phyloP scores from a whole-genome alignment of 164 flowering plant genomes.

The Akebia trifoliata region DNA sequence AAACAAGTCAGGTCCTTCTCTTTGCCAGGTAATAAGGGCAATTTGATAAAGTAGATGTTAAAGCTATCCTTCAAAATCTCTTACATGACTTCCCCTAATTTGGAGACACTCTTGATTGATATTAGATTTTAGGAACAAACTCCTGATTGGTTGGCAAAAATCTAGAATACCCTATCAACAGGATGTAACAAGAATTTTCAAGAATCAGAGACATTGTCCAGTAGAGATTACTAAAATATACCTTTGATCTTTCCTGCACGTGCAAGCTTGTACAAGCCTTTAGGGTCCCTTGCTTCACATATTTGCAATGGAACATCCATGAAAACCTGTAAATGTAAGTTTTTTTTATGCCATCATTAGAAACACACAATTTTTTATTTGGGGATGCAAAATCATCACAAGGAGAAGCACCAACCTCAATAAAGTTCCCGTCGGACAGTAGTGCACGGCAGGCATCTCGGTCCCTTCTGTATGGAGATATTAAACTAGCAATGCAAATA shows the following conservation, averaged over 20 bases:
- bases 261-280: conserved; percentile 92
- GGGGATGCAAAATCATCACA: not conserved
- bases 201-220: not conserved
- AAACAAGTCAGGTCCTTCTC: too few relatives aligned
- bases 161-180: not conserved
- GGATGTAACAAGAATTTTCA: not conserved
- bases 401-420: conserved; percentile 58
- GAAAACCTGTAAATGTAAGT: conserved; percentile 49
- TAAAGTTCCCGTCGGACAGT: conserved; percentile 69
- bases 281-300: conserved; percentile 94
- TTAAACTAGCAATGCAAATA: conserved; percentile 91
- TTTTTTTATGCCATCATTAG: not conserved
- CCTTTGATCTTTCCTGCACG: conserved; percentile 97
- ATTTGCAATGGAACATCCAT: conserved; percentile 76
- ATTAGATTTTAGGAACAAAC: not conserved
- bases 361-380: not conserved
- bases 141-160: not conserved
- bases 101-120: not conserved
- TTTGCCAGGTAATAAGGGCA: too few relatives aligned
- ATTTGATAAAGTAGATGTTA: too few relatives aligned
- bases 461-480: conserved; percentile 90
- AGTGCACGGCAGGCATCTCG: conserved; percentile 83
- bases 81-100: not conserved
- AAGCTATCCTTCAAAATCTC: too few relatives aligned
- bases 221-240: conserved; percentile 20